Evolutionary conservation across 805 yeast genomes (phyloP), one percentile per base, ranked within the genome.

Genomic region (Nakazawaea ambrosiae): DNA sequence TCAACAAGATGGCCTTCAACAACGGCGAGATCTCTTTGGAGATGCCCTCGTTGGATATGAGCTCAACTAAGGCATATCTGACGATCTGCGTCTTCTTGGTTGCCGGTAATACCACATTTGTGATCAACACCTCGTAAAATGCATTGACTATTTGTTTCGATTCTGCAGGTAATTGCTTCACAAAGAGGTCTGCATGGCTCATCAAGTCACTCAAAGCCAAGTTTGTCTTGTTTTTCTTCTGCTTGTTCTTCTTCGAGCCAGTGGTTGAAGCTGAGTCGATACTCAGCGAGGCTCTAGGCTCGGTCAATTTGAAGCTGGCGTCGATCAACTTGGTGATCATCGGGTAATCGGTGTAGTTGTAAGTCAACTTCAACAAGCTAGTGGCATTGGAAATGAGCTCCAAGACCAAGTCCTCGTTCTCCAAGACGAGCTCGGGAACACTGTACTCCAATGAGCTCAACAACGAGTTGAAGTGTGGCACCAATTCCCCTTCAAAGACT

Each of bases 31-130:
- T 22, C 24, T 22, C 24, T 22, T 22, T 10, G 27, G 50, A 15
- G 14, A 54, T 43, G 35, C 54, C 29, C 7, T 7, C 33, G 38
- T 59, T 57, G 24, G 49, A 45, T 31, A 67, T 49, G 29, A 68
- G 53, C 40, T 55, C 64, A 3, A 63, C 38, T 4, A 75, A 52
- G 3, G 58, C 58, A 52, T 61, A 75, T 34, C 66, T 63, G 45
- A 65, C 62, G n/a, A 86, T 67, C 44, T 71, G 71, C 33, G 77
- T 67, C 42, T 82, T 73, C 46, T 78, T 78, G 2, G 82, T 74
- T 1, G 82, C 66, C 1, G 89, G 75, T 31, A 87, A 54, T 1
- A 61, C 61, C 35, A 71, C 66, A 39, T 64, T 68, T 14, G 66
- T 54, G 19, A 83, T 53, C 6, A 80, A 57, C 1, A 61, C 50